Conservation (phyloP, 768 basidiomycete genomes). For the Melanogaster broomeanus region DNA sequence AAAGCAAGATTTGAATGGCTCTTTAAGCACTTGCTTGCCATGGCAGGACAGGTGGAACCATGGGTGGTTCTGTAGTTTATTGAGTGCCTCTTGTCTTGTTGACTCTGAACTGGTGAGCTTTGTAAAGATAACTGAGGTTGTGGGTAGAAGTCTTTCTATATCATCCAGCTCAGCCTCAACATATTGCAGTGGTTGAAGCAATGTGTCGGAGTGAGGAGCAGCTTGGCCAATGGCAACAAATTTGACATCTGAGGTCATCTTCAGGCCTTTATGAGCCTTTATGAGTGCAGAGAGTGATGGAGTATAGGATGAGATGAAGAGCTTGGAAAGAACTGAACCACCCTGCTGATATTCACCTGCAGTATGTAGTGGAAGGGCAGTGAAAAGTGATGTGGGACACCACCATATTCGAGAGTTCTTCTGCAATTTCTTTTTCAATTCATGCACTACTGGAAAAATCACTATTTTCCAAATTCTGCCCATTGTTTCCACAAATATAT, state of each 20-base stretch:
- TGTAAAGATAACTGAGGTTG: not conserved
- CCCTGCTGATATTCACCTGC: too few relatives aligned
- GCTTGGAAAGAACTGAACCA: too few relatives aligned
- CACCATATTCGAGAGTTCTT: too few relatives aligned
- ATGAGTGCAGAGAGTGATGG: slow-evolving; percentile 14
- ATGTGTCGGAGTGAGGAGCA: too few relatives aligned
- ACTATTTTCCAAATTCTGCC: too few relatives aligned
- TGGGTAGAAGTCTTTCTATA: not conserved
- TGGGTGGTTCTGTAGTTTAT: not conserved
- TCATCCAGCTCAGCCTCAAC: not conserved
- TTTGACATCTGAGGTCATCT: slow-evolving; percentile 1
- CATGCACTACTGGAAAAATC: too few relatives aligned
- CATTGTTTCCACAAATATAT: too few relatives aligned
- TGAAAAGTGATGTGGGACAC: too few relatives aligned
- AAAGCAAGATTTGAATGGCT: slow-evolving; percentile 13
- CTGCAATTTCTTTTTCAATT: too few relatives aligned
- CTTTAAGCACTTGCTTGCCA: not conserved
- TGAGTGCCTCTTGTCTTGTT: not conserved
- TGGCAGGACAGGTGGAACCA: slow-evolving; percentile 27
- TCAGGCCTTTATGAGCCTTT: too few relatives aligned
- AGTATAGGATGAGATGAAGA: slow-evolving; percentile 24
- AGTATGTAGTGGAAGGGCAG: too few relatives aligned
- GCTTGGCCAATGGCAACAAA: not conserved
- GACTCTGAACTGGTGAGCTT: not conserved
- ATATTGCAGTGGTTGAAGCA: not conserved